Base-by-base conservation (phyloP, 352 stramenopile genomes). In the Globisporangium rhizosaccharum region DNA sequence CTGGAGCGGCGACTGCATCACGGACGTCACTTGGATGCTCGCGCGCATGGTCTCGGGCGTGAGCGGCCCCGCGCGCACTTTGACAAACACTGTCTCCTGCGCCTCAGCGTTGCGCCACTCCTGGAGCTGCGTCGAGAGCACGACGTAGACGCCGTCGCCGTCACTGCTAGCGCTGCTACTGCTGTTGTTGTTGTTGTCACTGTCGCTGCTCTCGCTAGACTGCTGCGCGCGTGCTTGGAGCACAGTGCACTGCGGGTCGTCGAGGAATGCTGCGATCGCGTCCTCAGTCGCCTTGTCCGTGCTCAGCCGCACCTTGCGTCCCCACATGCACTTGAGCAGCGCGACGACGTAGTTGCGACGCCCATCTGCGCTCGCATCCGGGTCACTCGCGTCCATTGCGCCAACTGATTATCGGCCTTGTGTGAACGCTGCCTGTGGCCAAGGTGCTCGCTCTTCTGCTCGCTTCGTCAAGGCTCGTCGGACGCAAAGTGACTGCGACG, bases 21-120 rank as follows among this genome's bases (percentile, higher is more conserved):
- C 70, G 2, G 80, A 86, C 23, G 79, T 85, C 30, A 96, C 66
- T 39, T 92, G 77, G 18, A 96, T 67, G 59, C 74, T 88, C 23
- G 68, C 78, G 37, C 76, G 73, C 66, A 96, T 87, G 65, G 82
- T 94, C 37, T 85, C 69, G 0, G 79, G 75, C 10, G 74, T 83
- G 18, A 96, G 66, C 23, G 79, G 65, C 30, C 63, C 55, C 6
- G 70, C 56, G 11, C 68, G 58, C 6, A 85, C 57, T 53, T 94
- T 96, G 23, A 93, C 63, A 37, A 93, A 88, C 17, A 87, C 75
- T 1, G 73, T 73, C n/a, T 75, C 64, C 47, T 52, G 47, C 28
- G 30, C 28, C n/a, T 20, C 9, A 8, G 15, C 28, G 3, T n/a
- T 8, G 42, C 17, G 7, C 54, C 53, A 56, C 18, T 61, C 56